Conservation (phyloP, 1,284 basidiomycete genomes). For the Nidula niveotomentosa region DNA sequence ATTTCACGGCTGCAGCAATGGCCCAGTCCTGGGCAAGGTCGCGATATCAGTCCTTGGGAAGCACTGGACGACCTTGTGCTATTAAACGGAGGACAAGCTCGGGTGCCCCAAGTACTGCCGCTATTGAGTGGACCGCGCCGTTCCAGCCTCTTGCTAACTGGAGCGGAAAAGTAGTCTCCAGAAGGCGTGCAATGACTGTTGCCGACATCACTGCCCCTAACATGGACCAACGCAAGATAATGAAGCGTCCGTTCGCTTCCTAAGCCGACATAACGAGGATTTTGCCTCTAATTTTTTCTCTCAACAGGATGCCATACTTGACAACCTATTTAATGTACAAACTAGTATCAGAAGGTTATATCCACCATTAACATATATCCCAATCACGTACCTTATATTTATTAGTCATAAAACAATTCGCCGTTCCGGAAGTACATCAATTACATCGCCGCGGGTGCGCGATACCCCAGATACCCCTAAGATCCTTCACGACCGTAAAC, state of each 20-base stretch:
- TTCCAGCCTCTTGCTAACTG: neutral
- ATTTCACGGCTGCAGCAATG: slow-evolving; percentile 6
- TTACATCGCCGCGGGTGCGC: slow-evolving; percentile 1
- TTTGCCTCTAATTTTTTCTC: neutral
- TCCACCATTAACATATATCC: neutral
- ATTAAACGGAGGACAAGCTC: slow-evolving; percentile 13
- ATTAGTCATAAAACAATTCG: neutral
- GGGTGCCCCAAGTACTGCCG: slow-evolving; percentile 5
- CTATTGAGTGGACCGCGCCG: neutral
- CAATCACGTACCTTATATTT: neutral
- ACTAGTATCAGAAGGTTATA: neutral
- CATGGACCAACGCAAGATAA: slow-evolving; percentile 8
- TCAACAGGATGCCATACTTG: neutral
- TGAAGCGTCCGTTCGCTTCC: slow-evolving; percentile 10
- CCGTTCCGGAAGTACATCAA: neutral
- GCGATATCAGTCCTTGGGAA: slow-evolving; percentile 11
- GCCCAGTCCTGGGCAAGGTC: slow-evolving; percentile 5
- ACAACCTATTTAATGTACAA: neutral
- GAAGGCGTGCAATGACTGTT: neutral
- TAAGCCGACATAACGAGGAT: neutral
- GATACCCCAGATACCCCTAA: slow-evolving; percentile 14
- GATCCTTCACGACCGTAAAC: too few species aligned
- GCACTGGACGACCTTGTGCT: neutral
- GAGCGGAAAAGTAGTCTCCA: neutral
- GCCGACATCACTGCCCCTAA: neutral